Percentiles rank a stretch among this genome's conserved stretches.
phyloP scores from a whole-genome alignment of 1,284 basidiomycete species.

The Cystobasidiaceae sp. region DNA sequence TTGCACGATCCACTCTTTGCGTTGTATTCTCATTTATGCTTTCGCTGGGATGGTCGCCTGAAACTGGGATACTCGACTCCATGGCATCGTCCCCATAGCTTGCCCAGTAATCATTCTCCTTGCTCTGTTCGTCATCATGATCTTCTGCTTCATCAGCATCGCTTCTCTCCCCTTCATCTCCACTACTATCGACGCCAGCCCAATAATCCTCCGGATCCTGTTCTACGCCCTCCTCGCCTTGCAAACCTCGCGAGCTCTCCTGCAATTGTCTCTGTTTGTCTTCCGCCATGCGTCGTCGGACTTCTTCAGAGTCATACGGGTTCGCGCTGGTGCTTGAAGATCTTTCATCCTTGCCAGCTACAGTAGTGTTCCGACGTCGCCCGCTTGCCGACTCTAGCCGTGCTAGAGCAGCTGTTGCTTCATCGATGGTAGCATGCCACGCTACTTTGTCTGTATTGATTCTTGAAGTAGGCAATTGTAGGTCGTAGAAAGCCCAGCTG shows the following conservation, averaged over 20 bases:
- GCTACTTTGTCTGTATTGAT: neutral
- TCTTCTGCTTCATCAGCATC: neutral
- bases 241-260: neutral
- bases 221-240: slow-evolving; percentile 11
- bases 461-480: slow-evolving; percentile 4
- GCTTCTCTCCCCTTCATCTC: slow-evolving; percentile 1
- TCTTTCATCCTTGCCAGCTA: too few species aligned
- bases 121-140: neutral
- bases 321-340: too few species aligned
- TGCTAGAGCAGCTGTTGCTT: neutral
- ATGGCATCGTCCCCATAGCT: neutral
- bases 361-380: too few species aligned
- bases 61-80: neutral
- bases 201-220: slow-evolving; percentile 22
- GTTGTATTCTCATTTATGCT: too few species aligned
- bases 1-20: too few species aligned
- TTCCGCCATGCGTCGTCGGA: too few species aligned
- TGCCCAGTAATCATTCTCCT: slow-evolving; percentile 13
- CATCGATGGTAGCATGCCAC: neutral
- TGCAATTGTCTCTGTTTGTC: neutral
- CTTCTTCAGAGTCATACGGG: too few species aligned
- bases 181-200: slow-evolving; percentile 7
- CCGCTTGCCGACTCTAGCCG: too few species aligned
- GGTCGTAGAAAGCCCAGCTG: slow-evolving; percentile 16
- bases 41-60: neutral